phyloP scores from a whole-genome alignment of 2,329 filamentous ascomycete species.

The Penicillium sp. region DNA sequence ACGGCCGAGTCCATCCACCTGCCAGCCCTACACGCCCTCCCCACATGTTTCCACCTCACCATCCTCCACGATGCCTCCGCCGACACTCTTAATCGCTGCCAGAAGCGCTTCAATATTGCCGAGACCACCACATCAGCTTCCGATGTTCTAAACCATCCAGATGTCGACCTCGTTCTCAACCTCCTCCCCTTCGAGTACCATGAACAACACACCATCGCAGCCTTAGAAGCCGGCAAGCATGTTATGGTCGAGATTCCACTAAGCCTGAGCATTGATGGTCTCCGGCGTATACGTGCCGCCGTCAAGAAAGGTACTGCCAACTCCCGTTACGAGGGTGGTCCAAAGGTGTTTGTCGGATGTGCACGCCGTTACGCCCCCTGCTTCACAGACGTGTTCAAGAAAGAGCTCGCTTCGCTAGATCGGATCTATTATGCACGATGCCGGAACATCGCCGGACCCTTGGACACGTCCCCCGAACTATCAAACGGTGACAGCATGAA shows the following conservation, averaged over 20 bases:
- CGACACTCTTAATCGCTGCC: slow-evolving; percentile 9
- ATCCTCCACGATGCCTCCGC: slow-evolving; percentile 53
- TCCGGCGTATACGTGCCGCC: slow-evolving; percentile 55
- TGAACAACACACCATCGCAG: slow-evolving; percentile 55
- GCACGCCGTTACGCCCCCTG: slow-evolving; percentile 64
- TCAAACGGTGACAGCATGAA: neutral
- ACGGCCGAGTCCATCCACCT: slow-evolving; percentile 60
- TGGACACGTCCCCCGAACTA: neutral
- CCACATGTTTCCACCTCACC: slow-evolving; percentile 48
- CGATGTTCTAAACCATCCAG: slow-evolving; percentile 55
- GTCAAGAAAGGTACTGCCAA: slow-evolving; percentile 13
- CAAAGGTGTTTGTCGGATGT: slow-evolving; percentile 62
- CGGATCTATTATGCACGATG: slow-evolving; percentile 60
- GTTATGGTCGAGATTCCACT: slow-evolving; percentile 65
- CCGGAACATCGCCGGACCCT: slow-evolving; percentile 60
- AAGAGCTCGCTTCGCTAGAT: slow-evolving; percentile 56
- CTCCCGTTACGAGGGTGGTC: slow-evolving; percentile 43
- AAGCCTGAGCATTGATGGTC: slow-evolving; percentile 53
- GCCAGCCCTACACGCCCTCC: slow-evolving; percentile 52
- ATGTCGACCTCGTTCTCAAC: slow-evolving; percentile 52
- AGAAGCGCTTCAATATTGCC: slow-evolving; percentile 22
- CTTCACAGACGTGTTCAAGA: slow-evolving; percentile 57
- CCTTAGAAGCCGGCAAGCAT: slow-evolving; percentile 59
- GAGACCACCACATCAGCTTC: slow-evolving; percentile 42
- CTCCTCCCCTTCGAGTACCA: slow-evolving; percentile 63